Base-by-base conservation (phyloP, 768 basidiomycete genomes). In the Agrocybe praecox region DNA sequence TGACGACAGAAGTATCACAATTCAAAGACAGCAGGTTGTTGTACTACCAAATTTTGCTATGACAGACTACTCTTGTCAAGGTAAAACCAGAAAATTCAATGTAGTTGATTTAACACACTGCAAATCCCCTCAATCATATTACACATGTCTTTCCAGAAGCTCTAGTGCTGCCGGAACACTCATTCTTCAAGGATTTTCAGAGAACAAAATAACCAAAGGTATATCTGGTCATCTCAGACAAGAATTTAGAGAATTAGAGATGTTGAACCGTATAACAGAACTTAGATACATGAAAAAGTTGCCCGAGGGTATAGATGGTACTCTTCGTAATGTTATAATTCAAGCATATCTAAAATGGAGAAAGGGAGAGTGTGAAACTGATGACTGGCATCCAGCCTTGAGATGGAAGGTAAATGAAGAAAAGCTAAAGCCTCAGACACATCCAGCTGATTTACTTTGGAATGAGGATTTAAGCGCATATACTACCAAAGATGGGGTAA, bases 41-140 rank as follows among this genome's bases (percentile, higher is more conserved):
- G 58, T 72, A 7, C 47, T 71, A 11, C 63, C 64, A 9, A 71
- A 73, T 53, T 73, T 73, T 65, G 52, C 64, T 18, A 72, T 71
- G 66, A 71, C 67, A 6, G 71, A 71, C 55, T 70, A 66, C 61
- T 57, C 62, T 11, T 61, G 62, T 17, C 68, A 70, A 50, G 65
- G 68, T 0, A 69, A 62, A 50, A 70, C 69, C 0, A 36, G 70
- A 33, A 24, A 14, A 10, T 49, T 53, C 18, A 74, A 74, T 61
- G 52, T 63, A 48, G 69, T 68, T 9, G 63, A 72, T 52, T 49
- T 70, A 1, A 47, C 49, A n/a, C 55, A 63, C 33, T 60, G 61
- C 34, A 52, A 52, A 19, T 48, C n/a, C 11, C 59, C 60, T 57
- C 52, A 54, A 21, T 50, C 62, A 3, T 65, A 60, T 53, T 71